Conservation (phyloP, 148 eudicot genomes). For the Cornus florida region DNA sequence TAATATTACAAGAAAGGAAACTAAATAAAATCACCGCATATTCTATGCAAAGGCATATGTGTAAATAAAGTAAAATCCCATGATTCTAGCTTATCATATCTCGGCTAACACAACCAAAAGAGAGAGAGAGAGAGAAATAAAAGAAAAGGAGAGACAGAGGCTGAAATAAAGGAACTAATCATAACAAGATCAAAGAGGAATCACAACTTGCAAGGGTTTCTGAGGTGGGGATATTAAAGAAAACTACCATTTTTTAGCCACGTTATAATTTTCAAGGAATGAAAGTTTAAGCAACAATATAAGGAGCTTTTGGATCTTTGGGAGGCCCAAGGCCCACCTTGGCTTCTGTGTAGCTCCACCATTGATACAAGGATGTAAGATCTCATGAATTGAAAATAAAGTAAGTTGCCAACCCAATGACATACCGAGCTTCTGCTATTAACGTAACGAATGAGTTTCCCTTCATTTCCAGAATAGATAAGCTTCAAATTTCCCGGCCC, state of each 20-base stretch:
- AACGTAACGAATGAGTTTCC: constrained; percentile 57
- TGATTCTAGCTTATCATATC: too few species aligned
- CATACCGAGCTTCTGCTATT: constrained; percentile 63
- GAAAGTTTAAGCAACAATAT: neutral
- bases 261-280: neutral
- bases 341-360: neutral
- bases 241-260: neutral
- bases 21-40: too few species aligned
- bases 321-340: neutral
- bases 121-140: neutral
- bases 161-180: neutral
- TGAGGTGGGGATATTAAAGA: neutral
- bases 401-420: neutral
- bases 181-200: neutral
- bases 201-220: too few species aligned
- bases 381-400: constrained; percentile 2
- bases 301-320: neutral
- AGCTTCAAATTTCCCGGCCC: constrained; percentile 85
- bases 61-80: too few species aligned
- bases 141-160: too few species aligned
- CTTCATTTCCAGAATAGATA: constrained; percentile 53
- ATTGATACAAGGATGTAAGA: neutral
- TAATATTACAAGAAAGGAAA: too few species aligned
- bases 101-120: too few species aligned
- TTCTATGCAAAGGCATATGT: too few species aligned